Base-by-base conservation (phyloP, 129 eudicot species). In the Apium graveolens region DNA sequence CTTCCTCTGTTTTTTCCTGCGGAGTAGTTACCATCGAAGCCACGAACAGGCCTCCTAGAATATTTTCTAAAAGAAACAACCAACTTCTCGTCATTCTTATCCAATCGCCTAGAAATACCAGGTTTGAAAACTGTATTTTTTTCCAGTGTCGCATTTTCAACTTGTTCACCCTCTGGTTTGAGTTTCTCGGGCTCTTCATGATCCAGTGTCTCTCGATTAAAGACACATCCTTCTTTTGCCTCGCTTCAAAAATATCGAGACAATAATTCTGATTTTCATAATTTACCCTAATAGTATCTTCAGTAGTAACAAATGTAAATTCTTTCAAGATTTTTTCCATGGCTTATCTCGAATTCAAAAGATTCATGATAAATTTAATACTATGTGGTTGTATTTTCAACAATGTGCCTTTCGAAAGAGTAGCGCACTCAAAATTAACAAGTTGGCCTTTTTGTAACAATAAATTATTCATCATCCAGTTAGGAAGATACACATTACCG, bases 151-250 rank as follows among this genome's bases (percentile, higher is more conserved):
- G 42, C 77, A 20, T 74, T 66, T 76, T 41, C 17, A 21, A 27
- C 20, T 3, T 11, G 44, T 41, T 41, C 44, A 41, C 7, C 70
- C 16, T 39, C 37, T 42, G 49, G 75, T 55, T 68, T 66, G 46
- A 78, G 26, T 62, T n/a, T 83, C 3, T 75, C 73, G 24, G 84
- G 87, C 29, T 86, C 84, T 79, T 76, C 80, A 37, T 84, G 79
- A 29, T 84, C 84, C 80, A 84, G 70, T 0, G 88, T 82, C 4
- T 79, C 44, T 84, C 90, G 53, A 65, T 18, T 24, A 87, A 21
- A 24, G 39, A 39, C 38, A 82, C 32, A 5, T 80, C 86, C 11
- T 11, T 6, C 3, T 55, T 26, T 0, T 86, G 84, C 70, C 55
- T 79, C 1, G 86, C 76, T 37, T 84, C 80, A 37, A 87, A 20